These are phyloP conservation scores for Diplodia sapinea DNA, from an alignment of 2,329 filamentous ascomycete species.

Conservation along the genomic window DNA sequence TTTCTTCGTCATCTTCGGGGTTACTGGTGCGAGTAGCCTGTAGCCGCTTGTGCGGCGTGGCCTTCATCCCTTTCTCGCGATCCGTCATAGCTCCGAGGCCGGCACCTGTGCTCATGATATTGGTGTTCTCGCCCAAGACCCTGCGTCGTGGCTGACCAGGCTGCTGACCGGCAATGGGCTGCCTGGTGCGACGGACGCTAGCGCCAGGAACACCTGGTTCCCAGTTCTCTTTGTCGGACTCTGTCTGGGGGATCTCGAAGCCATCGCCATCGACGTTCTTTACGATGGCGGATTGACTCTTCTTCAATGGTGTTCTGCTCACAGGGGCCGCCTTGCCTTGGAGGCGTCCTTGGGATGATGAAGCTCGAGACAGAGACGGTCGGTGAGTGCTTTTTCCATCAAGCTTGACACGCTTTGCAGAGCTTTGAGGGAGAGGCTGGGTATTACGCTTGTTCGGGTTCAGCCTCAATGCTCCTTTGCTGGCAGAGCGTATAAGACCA, in stretches of 20 bases:
- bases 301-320: constrained; percentile 32
- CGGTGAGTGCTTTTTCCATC: constrained; percentile 45
- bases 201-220: constrained; percentile 49
- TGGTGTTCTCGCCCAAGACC: constrained; percentile 56
- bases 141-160: constrained; percentile 37
- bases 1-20: constrained; percentile 64
- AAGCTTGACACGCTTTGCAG: constrained; percentile 41
- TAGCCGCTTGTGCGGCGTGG: neutral
- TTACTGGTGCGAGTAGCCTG: constrained; percentile 36
- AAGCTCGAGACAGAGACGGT: constrained; percentile 43
- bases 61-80: constrained; percentile 24
- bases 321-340: constrained; percentile 33
- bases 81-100: constrained; percentile 47
- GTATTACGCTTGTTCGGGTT: constrained; percentile 72
- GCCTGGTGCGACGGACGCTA: constrained; percentile 15
- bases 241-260: constrained; percentile 62
- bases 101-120: constrained; percentile 48
- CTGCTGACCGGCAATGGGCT: constrained; percentile 6
- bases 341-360: constrained; percentile 45
- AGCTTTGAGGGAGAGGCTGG: constrained; percentile 40
- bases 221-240: constrained; percentile 98
- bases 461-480: constrained; percentile 56
- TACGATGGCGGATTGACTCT: constrained; percentile 32
- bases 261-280: constrained; percentile 49
- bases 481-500: constrained; percentile 75